Conservation (phyloP, 192 early-diverging fungal species). For the Funneliformis mosseae region DNA sequence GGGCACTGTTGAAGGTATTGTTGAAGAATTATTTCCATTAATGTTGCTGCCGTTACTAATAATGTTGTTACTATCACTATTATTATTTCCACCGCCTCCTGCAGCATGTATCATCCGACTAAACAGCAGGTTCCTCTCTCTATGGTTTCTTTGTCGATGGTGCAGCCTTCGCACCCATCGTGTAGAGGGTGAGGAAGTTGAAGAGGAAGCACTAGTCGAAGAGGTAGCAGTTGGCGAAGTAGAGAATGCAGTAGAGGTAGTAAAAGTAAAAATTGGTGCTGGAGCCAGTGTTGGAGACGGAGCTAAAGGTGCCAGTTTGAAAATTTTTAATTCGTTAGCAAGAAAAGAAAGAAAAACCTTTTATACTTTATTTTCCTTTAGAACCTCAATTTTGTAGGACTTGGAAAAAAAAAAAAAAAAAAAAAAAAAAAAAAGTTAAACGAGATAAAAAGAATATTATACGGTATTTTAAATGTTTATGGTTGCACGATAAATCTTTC, state of each 20-base stretch:
- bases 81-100: neutral
- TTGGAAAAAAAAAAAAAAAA: neutral
- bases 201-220: neutral
- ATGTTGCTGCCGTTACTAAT: neutral
- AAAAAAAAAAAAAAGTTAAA: neutral
- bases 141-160: neutral
- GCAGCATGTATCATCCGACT: slow-evolving; percentile 7
- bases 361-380: neutral
- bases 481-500: no score
- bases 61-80: neutral
- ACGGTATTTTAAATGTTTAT: no score
- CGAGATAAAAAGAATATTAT: neutral
- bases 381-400: neutral
- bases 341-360: neutral
- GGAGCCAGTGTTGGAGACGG: slow-evolving; percentile 5
- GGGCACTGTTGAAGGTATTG: slow-evolving; percentile 8
- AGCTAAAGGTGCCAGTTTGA: slow-evolving; percentile 25
- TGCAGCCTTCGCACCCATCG: slow-evolving; percentile 21
- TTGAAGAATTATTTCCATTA: slow-evolving; percentile 5
- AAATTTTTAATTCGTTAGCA: neutral
- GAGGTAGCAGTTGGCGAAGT: neutral
- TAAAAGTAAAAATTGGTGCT: slow-evolving; percentile 4
- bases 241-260: neutral
- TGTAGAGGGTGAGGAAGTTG: neutral
- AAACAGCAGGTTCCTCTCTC: slow-evolving; percentile 8